These are phyloP conservation scores for Grigorovia transvaalensis DNA, from an alignment of 805 yeast genomes.

Conservation along the genomic window DNA sequence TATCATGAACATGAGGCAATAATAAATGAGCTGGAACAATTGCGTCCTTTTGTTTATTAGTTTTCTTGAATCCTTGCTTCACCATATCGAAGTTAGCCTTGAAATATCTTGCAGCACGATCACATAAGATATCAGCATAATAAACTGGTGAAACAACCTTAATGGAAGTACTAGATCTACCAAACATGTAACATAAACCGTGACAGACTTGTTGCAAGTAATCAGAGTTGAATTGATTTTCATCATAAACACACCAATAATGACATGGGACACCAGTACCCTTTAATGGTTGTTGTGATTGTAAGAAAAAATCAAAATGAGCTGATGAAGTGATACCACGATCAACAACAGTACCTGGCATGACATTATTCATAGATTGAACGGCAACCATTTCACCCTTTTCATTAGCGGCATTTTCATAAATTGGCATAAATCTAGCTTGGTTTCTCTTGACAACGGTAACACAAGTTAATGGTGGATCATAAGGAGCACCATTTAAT, in stretches of 20 bases:
- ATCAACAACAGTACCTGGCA: slow-evolving; percentile 20
- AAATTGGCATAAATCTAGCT: slow-evolving; percentile 16
- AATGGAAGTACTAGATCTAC: slow-evolving; percentile 16
- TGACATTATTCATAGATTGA: slow-evolving; percentile 17
- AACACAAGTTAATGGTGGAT: slow-evolving; percentile 13
- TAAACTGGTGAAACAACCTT: slow-evolving; percentile 15
- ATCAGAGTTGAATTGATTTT: slow-evolving; percentile 12
- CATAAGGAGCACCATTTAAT: slow-evolving; percentile 6
- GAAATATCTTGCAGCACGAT: slow-evolving; percentile 15
- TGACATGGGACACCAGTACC: slow-evolving; percentile 22
- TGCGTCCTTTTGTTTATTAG: slow-evolving; percentile 7
- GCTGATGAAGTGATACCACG: slow-evolving; percentile 18
- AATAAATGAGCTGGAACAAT: slow-evolving; percentile 6
- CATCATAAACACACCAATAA: slow-evolving; percentile 19
- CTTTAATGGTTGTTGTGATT: slow-evolving; percentile 15
- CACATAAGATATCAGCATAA: slow-evolving; percentile 17
- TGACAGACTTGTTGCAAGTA: slow-evolving; percentile 14
- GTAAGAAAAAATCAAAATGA: slow-evolving; percentile 18
- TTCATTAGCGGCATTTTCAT: slow-evolving; percentile 13
- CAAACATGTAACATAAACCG: slow-evolving; percentile 14
- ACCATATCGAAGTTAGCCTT: slow-evolving; percentile 13
- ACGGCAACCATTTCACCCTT: slow-evolving; percentile 15
- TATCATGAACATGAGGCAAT: slow-evolving; percentile 12
- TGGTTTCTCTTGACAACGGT: slow-evolving; percentile 18
- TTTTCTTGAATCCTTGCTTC: slow-evolving; percentile 7